Base-by-base conservation (phyloP, 495 filamentous ascomycete genomes). In the Hypoxylon trugodes region DNA sequence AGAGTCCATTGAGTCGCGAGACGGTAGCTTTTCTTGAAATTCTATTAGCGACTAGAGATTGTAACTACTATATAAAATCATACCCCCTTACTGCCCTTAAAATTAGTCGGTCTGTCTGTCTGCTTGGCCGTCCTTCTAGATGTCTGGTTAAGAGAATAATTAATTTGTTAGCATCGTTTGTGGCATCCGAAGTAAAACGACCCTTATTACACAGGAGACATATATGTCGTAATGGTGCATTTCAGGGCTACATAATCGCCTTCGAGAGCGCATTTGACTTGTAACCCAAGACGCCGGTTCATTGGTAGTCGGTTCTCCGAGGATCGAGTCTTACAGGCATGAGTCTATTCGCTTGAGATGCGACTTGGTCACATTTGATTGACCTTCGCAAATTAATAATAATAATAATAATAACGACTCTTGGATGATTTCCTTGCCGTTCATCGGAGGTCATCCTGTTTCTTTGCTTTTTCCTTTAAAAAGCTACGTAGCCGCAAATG, bases 401-500 rank as follows among this genome's bases (percentile, higher is more conserved):
- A 46, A 28, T 3, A 30, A 48, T 46, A 25, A 65, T 30, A 58
- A 47, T 36, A 61, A 42, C n/a, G n/a, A n/a, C n/a, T 54, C 26
- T 42, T 37, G 32, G 21, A 5, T 22, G 22, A 52, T 16, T 35
- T 15, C 8, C 38, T 32, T 58, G 52, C 64, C 64, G 64, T 62
- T 58, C 15, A 67, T 67, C 64, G 64, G 64, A 67, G 64, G 28
- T n/a, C 33, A 40, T 53, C 10, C 5, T 45, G 28, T 16, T 40
- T 49, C 30, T 30, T n/a, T n/a, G n/a, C n/a, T n/a, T n/a, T n/a
- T n/a, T n/a, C n/a, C n/a, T n/a, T n/a, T n/a, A n/a, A n/a, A n/a
- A 36, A 59, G 41, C 52, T 67, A 62, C 64, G 64, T 67, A 67
- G 58, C 58, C 64, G 58, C 46, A 54, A 38, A 58, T 43, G 40